Conservation (phyloP, 2,329 filamentous ascomycete species). For the Colletotrichum orchidophilum region DNA sequence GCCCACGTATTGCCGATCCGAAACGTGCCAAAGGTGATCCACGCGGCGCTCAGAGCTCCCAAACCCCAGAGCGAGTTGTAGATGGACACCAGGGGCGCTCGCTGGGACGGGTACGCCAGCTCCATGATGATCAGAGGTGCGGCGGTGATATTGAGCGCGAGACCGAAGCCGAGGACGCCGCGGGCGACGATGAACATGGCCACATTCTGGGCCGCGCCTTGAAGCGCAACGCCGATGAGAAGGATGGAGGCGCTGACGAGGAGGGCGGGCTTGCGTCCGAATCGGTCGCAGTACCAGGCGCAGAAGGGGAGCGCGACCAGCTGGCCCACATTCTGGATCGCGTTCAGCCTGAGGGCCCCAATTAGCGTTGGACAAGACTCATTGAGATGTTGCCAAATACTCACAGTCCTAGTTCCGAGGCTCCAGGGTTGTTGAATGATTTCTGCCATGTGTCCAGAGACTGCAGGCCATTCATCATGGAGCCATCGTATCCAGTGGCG, state of each 20-base stretch:
- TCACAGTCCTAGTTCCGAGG: slow-evolving; percentile 39
- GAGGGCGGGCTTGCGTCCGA: slow-evolving; percentile 39
- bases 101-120: slow-evolving; percentile 25
- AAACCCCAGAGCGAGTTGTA: slow-evolving; percentile 30
- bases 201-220: slow-evolving; percentile 53
- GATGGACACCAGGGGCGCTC: slow-evolving; percentile 21
- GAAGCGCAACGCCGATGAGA: slow-evolving; percentile 50
- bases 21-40: slow-evolving; percentile 35
- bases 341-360: slow-evolving; percentile 42
- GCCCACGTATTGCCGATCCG: slow-evolving; percentile 27
- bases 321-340: slow-evolving; percentile 45
- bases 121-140: slow-evolving; percentile 29
- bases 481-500: slow-evolving; percentile 41
- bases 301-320: slow-evolving; percentile 45
- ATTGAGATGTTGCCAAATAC: too few relatives aligned
- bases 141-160: slow-evolving; percentile 40
- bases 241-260: slow-evolving; percentile 41
- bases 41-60: slow-evolving; percentile 34
- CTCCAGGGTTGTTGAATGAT: slow-evolving; percentile 45
- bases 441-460: slow-evolving; percentile 45
- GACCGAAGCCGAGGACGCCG: slow-evolving; percentile 52
- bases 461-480: slow-evolving; percentile 54
- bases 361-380: too few relatives aligned
- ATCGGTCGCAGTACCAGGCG: slow-evolving; percentile 41
- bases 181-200: slow-evolving; percentile 54